Conservation (phyloP, 768 basidiomycete species). For the Calocera cornea region DNA sequence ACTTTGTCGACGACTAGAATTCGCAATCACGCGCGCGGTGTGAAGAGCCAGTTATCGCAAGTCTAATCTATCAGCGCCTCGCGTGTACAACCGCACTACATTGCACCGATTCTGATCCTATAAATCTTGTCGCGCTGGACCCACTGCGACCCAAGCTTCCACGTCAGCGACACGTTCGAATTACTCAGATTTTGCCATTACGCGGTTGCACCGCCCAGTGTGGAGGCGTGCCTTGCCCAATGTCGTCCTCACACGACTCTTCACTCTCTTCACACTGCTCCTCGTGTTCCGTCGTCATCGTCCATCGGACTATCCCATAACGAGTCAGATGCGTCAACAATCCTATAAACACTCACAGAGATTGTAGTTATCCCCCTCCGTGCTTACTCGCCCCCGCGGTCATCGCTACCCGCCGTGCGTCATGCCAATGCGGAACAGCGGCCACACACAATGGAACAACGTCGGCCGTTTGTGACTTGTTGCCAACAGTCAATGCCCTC, state of each 20-base stretch:
- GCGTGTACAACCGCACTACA: not conserved
- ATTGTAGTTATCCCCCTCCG: not conserved
- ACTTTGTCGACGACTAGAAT: too few species aligned
- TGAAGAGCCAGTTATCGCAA: not conserved
- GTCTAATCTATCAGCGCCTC: not conserved
- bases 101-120: not conserved
- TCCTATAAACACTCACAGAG: not conserved
- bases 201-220: not conserved
- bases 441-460: not conserved
- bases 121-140: not conserved
- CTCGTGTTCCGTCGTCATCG: not conserved
- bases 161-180: slow-evolving; percentile 4
- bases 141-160: not conserved
- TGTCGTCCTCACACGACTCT: not conserved
- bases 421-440: not conserved
- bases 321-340: not conserved
- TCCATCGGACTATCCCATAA: not conserved
- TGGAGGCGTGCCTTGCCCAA: not conserved
- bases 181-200: not conserved
- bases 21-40: not conserved
- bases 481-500: not conserved
- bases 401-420: not conserved
- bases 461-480: not conserved
- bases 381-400: not conserved
- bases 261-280: slow-evolving; percentile 4